Conservation (phyloP, 2,329 filamentous ascomycete species). For the Aspergillus japonicus region DNA sequence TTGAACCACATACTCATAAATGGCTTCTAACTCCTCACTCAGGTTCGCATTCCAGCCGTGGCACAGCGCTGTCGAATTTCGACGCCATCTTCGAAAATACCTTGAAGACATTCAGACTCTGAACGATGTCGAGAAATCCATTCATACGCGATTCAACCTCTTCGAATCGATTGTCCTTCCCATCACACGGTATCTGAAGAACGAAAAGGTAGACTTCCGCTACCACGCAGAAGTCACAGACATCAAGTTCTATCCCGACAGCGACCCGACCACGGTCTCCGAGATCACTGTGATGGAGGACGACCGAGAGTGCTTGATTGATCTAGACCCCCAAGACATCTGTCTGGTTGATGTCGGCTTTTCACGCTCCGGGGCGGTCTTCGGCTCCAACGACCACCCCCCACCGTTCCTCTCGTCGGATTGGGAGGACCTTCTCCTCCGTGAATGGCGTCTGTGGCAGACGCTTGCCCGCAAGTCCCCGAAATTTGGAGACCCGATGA, state of each 20-base stretch:
- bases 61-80: slow-evolving; percentile 22
- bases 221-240: slow-evolving; percentile 21
- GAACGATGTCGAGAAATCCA: slow-evolving; percentile 9
- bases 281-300: slow-evolving; percentile 24
- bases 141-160: slow-evolving; percentile 19
- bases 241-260: slow-evolving; percentile 16
- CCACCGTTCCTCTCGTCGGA: slow-evolving; percentile 3
- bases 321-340: slow-evolving; percentile 33
- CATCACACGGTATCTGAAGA: slow-evolving; percentile 20
- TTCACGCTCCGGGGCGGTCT: slow-evolving; percentile 32
- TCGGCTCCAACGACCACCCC: slow-evolving; percentile 30
- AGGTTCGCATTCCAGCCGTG: slow-evolving; percentile 20
- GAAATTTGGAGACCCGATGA: slow-evolving; percentile 30
- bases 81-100: slow-evolving; percentile 17
- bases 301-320: slow-evolving; percentile 20
- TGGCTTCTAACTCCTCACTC: not conserved
- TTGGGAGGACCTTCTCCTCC: slow-evolving; percentile 21
- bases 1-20: too few relatives aligned
- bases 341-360: slow-evolving; percentile 40
- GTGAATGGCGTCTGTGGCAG: slow-evolving; percentile 40
- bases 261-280: slow-evolving; percentile 26
- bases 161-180: slow-evolving; percentile 25
- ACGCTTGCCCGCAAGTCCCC: slow-evolving; percentile 33
- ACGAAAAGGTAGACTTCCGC: slow-evolving; percentile 25
- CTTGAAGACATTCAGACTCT: slow-evolving; percentile 17